A percentile compares a stretch with the other conserved stretches of the same genome.
Conservation (phyloP, 768 basidiomycete genomes). For the Leccinum boreale region DNA sequence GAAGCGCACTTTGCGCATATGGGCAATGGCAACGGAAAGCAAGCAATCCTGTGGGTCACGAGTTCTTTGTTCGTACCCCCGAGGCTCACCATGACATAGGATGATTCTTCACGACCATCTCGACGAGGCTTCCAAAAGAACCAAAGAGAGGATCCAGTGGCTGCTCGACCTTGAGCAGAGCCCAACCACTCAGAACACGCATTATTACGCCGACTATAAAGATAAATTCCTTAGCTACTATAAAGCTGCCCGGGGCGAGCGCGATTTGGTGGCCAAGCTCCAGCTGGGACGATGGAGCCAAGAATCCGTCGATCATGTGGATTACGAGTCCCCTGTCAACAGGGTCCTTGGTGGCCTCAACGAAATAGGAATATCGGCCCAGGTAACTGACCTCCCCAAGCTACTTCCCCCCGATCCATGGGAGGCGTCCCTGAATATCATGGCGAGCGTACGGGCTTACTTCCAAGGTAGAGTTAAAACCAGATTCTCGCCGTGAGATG, state of each 20-base stretch:
- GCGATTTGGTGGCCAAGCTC: constrained; percentile 10
- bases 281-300: background rate
- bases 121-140: constrained; percentile 36
- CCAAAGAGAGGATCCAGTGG: constrained; percentile 45
- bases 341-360: constrained; percentile 24
- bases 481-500: background rate
- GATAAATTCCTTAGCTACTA: constrained; percentile 51
- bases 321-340: constrained; percentile 16
- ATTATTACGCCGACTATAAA: constrained; percentile 48
- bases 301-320: too few species aligned
- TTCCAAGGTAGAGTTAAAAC: constrained; percentile 56
- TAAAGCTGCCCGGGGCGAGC: constrained; percentile 28
- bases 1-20: constrained; percentile 47
- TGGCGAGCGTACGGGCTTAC: constrained; percentile 71
- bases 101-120: constrained; percentile 50
- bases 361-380: constrained; percentile 29
- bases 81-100: constrained; percentile 27
- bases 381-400: constrained; percentile 44
- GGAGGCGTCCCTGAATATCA: constrained; percentile 60
- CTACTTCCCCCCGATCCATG: constrained; percentile 49
- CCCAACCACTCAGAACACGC: constrained; percentile 51
- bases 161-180: constrained; percentile 46
- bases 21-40: constrained; percentile 50
- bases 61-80: background rate
- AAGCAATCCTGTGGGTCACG: constrained; percentile 42